phyloP scores from a whole-genome alignment of 805 yeast genomes.

The Ogataea nitratoaversa region DNA sequence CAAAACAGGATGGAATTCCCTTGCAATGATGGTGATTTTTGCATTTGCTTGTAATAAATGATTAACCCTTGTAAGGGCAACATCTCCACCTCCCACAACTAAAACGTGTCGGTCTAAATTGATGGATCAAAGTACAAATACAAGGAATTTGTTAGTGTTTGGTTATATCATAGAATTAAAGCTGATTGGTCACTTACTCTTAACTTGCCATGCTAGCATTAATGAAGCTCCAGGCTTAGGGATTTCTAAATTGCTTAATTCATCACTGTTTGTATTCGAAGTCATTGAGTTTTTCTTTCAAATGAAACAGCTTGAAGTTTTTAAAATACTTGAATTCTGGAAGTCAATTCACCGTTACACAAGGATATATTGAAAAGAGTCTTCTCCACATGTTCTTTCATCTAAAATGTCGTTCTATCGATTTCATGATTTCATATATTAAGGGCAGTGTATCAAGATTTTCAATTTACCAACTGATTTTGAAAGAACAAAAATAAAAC shows the following conservation, averaged over 20 bases:
- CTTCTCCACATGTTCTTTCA: too few species aligned
- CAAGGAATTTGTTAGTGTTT: not conserved
- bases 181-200: slow-evolving; percentile 28
- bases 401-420: too few species aligned
- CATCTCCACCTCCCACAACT: slow-evolving; percentile 77
- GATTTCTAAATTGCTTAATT: slow-evolving; percentile 6
- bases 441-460: too few species aligned
- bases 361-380: too few species aligned
- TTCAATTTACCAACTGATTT: too few species aligned
- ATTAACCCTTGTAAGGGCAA: slow-evolving; percentile 65
- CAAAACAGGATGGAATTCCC: slow-evolving; percentile 33
- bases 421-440: too few species aligned
- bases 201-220: slow-evolving; percentile 72
- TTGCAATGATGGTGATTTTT: slow-evolving; percentile 59
- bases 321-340: too few species aligned
- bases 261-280: not conserved
- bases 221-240: slow-evolving; percentile 49
- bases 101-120: slow-evolving; percentile 50
- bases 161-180: too few species aligned
- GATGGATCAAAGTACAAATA: too few species aligned
- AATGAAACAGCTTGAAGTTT: too few species aligned
- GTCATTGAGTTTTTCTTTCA: not conserved
- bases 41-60: slow-evolving; percentile 71
- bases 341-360: too few species aligned
- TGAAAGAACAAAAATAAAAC: too few species aligned